Evolutionary conservation across 306 rosid species (phyloP), one percentile per base, ranked within the genome.

Genomic region (Begonia fuchsioides): DNA sequence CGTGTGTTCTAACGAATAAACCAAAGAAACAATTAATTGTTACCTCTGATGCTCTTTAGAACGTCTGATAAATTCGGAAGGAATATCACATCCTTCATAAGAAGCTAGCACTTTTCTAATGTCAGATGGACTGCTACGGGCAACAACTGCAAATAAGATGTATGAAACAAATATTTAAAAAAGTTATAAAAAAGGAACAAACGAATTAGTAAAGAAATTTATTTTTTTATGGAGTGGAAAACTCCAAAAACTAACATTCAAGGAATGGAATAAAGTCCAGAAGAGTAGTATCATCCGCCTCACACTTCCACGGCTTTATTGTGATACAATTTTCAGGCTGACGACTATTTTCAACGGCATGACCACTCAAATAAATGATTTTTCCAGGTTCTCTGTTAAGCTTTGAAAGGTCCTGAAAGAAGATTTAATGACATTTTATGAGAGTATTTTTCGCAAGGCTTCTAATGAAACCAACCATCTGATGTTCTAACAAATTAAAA

Each of bases 261-360:
- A 87, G 85, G 63, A 87, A 87, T 51, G 98, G 98, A 49, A 90
- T 90, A 41, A 81, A 79, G 66, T 90, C 98, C 75, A 90, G 47
- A 61, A 90, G 94, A 50, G 81, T 68, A 0, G 98, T 85, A 60
- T 90, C 95, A 63, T 90, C 92, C 35, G 39, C 44, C 57, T 82
- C 98, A 47, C 48, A 54, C 81, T 79, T 74, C 79, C 78, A 90
- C 52, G 96, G 76, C 73, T 85, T 90, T 53, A 90, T 65, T 26
- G 69, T 68, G 32, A 88, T 85, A 58, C 73, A 76, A 49, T 90
- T 90, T 63, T 90, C 94, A 20, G 71, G 92, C 68, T 90, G 98
- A 48, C 81, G 78, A 68, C 93, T 81, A 65, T 72, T 73, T 65
- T 85, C 94, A 26, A 72, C 51, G 43, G 98, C 98, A 62, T 85